Percentiles rank a stretch among this genome's conserved stretches.
phyloP scores from a whole-genome alignment of 441 rosid genomes.

The Theobroma grandiflorum region DNA sequence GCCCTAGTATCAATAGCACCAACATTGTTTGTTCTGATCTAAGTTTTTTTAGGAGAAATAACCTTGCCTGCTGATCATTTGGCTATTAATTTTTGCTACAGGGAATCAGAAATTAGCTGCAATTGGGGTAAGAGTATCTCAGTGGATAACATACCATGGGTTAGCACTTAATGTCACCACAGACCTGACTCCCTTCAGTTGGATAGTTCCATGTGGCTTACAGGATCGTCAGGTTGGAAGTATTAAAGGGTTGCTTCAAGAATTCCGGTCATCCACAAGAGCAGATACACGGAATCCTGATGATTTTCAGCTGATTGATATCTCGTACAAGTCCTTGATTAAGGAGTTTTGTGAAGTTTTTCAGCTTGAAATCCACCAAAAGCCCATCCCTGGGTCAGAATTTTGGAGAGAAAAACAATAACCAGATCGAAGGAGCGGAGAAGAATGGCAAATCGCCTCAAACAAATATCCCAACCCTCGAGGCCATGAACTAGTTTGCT shows the following conservation, averaged over 20 bases:
- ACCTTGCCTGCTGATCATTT: conserved; percentile 21
- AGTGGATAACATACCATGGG: conserved; percentile 88
- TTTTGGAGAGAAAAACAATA: conserved; percentile 19
- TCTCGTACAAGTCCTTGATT: conserved; percentile 57
- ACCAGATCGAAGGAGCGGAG: background rate
- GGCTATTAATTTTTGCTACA: conserved; percentile 39
- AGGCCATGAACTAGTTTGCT: background rate
- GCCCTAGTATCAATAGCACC: background rate
- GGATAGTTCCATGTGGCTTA: conserved; percentile 90
- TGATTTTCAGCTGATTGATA: conserved; percentile 52
- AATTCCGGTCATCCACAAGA: conserved; percentile 19
- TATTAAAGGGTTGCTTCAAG: conserved; percentile 53
- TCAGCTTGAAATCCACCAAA: conserved; percentile 56
- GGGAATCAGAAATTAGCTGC: conserved; percentile 86
- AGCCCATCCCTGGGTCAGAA: conserved; percentile 28
- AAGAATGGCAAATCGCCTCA: background rate
- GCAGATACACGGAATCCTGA: background rate
- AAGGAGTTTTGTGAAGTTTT: conserved; percentile 76
- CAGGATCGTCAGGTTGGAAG: conserved; percentile 73
- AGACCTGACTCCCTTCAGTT: conserved; percentile 71
- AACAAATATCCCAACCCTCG: background rate
- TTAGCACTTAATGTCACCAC: conserved; percentile 85
- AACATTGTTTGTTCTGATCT: conserved; percentile 13
- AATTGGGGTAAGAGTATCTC: conserved; percentile 74
- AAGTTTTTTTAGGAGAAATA: background rate